Evolutionary conservation across 2,329 filamentous ascomycete species (phyloP), one percentile per base, ranked within the genome.

Genomic region (Paraconiothyrium brasiliense): DNA sequence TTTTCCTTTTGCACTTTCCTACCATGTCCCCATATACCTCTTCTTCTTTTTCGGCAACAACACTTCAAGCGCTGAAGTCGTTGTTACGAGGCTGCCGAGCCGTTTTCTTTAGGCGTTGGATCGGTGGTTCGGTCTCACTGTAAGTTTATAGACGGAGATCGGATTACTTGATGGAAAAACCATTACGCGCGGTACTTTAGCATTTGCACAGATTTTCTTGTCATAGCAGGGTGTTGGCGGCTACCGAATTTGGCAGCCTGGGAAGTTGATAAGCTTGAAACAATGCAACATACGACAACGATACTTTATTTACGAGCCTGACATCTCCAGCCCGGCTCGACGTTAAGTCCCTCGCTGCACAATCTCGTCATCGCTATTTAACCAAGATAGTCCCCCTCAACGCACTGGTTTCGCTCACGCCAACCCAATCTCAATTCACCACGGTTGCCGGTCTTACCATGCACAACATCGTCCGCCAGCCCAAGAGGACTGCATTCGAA

Each of bases 51-150:
- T 61, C 46, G 41, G 50, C 51, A 65, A 52, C 57, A 68, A 58
- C 64, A 71, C 71, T 74, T 74, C 71, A 74, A 74, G 71, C 68
- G 71, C 71, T 74, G 71, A 74, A 74, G 54, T 47, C 20, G 54
- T 46, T 54, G 71, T 69, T 63, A 54, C 58, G 66, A 55, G 54
- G 54, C 46, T 43, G 59, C 43, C 34, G 54, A n/a, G 51, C 39
- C 56, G 49, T 49, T 16, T 59, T 48, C 24, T 50, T 46, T 51
- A n/a, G 54, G 47, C 35, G 58, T 60, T 49, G 52, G 57, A 39
- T 54, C 43, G 34, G n/a, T 9, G 30, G 8, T 27, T 39, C 34
- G 47, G 13, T 51, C 47, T 52, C 54, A 56, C 41, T 20, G 46
- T 50, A 57, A 50, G 10, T n/a, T 44, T 20, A 47, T 50, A 50